Conservation (phyloP, 1,284 basidiomycete genomes). For the Melanopsichium pennsylvanicum region DNA sequence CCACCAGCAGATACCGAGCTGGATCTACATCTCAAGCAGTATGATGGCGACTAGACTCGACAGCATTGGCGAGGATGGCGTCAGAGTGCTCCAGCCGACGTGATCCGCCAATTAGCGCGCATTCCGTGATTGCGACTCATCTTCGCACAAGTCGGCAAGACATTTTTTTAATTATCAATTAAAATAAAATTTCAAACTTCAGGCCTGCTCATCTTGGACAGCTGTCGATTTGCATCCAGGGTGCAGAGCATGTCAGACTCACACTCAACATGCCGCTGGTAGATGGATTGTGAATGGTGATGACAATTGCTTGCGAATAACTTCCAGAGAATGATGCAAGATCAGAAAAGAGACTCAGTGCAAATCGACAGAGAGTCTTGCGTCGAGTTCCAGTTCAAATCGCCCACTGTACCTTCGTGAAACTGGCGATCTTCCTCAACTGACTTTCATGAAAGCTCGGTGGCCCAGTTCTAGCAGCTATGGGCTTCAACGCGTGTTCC, state of each 20-base stretch:
- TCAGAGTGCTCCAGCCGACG: constrained; percentile 22
- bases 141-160: constrained; percentile 11
- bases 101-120: constrained; percentile 21
- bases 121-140: constrained; percentile 29
- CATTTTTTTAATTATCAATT: background rate
- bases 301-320: constrained; percentile 6
- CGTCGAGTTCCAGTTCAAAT: background rate
- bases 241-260: constrained; percentile 12
- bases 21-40: too few relatives aligned
- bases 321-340: constrained; percentile 14
- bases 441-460: background rate
- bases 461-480: too few relatives aligned
- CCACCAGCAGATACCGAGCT: too few relatives aligned
- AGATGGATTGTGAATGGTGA: background rate
- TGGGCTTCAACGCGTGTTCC: too few relatives aligned
- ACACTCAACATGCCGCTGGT: background rate
- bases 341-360: background rate
- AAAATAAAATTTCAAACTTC: background rate
- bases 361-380: too few relatives aligned
- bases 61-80: constrained; percentile 15
- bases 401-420: background rate
- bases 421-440: background rate
- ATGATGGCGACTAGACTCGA: background rate
- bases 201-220: constrained; percentile 21
- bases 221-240: constrained; percentile 6